Evolutionary conservation across 2,329 filamentous ascomycete species (phyloP).

Genomic region (Scytalidium sp.): DNA sequence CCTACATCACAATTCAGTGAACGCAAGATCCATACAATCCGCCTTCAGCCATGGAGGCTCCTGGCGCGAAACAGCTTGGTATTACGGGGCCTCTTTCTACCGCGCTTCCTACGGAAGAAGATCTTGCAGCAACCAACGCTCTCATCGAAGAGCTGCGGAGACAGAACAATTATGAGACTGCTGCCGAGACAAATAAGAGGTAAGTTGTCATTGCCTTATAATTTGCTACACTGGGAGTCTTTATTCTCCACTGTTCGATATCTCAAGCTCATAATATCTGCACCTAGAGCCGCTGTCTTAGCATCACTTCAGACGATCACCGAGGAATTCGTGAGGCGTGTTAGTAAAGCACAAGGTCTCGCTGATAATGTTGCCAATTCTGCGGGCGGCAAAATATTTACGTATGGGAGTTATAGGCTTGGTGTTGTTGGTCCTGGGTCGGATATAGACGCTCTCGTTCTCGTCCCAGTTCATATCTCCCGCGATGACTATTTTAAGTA

Average conservation of each 20-base stretch:
- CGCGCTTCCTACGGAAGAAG: constrained; percentile 70
- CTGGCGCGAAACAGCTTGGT: constrained; percentile 41
- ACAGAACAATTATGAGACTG: constrained; percentile 89
- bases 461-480: constrained; percentile 84
- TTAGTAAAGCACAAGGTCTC: constrained; percentile 55
- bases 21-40: neutral
- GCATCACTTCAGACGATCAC: constrained; percentile 75
- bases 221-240: neutral
- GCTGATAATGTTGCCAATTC: constrained; percentile 76
- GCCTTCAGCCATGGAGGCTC: constrained; percentile 21
- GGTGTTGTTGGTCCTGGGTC: constrained; percentile 94
- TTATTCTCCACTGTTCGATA: constrained; percentile 1
- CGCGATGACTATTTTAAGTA: constrained; percentile 89
- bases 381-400: constrained; percentile 89
- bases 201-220: constrained; percentile 32
- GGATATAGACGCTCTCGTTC: constrained; percentile 95
- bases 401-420: constrained; percentile 91
- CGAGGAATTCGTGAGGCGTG: constrained; percentile 81
- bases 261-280: neutral
- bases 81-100: constrained; percentile 83
- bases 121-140: constrained; percentile 73
- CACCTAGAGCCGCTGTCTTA: constrained; percentile 61
- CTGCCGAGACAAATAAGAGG: constrained; percentile 81
- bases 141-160: constrained; percentile 81
- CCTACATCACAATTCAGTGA: neutral